A percentile compares a stretch with the other conserved stretches of the same genome.
These are phyloP conservation scores for Sparassis latifolia DNA, from an alignment of 1,284 basidiomycete species.

Conservation along the genomic window DNA sequence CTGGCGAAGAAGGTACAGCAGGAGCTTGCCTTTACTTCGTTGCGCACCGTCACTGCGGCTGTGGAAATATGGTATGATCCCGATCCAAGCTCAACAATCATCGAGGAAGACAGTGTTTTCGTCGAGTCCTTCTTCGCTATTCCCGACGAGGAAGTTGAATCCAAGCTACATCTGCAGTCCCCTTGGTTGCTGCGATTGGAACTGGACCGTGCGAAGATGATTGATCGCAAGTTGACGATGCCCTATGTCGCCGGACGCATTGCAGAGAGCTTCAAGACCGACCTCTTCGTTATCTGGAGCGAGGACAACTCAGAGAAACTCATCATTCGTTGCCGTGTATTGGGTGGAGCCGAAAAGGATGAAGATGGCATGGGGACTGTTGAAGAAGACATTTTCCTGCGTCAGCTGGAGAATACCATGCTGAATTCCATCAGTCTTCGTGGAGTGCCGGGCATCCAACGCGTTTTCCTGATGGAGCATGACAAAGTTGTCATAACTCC, in stretches of 20 bases:
- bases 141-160: conserved; percentile 94
- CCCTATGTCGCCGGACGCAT: conserved; percentile 92
- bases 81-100: conserved; percentile 86
- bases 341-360: conserved; percentile 87
- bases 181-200: conserved; percentile 97
- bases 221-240: conserved; percentile 96
- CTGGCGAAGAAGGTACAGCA: conserved; percentile 87
- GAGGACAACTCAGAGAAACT: conserved; percentile 99
- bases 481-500: conserved; percentile 71
- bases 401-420: conserved; percentile 95
- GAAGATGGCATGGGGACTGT: conserved; percentile 71
- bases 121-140: conserved; percentile 99
- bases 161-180: conserved; percentile 87
- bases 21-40: conserved; percentile 89
- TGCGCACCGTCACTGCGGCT: conserved; percentile 91
- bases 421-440: conserved; percentile 93
- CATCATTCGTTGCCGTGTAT: conserved; percentile 92
- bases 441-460: conserved; percentile 86
- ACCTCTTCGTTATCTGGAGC: conserved; percentile 97
- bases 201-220: conserved; percentile 95
- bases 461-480: conserved; percentile 91
- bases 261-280: conserved; percentile 91
- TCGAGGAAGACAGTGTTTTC: conserved; percentile 94
- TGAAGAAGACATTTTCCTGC: conserved; percentile 96
- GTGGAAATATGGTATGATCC: conserved; percentile 99